Conservation (phyloP, 345 rosid species). For the Melastoma malabathricum region DNA sequence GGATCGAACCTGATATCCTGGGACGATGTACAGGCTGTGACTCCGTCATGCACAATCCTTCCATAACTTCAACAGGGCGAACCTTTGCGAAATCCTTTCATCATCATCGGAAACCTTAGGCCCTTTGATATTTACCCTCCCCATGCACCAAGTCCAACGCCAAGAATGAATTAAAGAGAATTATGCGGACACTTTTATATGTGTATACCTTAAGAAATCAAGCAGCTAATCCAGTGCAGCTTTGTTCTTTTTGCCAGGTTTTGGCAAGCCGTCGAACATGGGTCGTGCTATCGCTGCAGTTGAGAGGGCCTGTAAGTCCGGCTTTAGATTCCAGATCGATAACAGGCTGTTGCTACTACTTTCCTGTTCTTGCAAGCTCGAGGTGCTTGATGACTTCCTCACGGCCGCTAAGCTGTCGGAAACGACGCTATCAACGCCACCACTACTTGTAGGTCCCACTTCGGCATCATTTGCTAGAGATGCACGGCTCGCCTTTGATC, state of each 20-base stretch:
- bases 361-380: conserved; percentile 53
- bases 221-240: conserved; percentile 58
- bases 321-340: conserved; percentile 40
- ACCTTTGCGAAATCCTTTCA: too few species aligned
- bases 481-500: conserved; percentile 40
- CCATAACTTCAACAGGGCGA: too few species aligned
- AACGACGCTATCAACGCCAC: conserved; percentile 13
- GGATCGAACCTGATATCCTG: too few species aligned
- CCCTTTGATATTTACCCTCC: too few species aligned
- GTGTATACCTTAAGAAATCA: not conserved
- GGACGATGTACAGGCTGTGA: too few species aligned
- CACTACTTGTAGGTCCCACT: not conserved
- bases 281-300: conserved; percentile 41
- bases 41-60: too few species aligned
- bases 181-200: not conserved
- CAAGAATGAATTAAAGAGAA: not conserved
- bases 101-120: too few species aligned
- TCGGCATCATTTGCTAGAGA: conserved; percentile 22
- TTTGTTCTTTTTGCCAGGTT: conserved; percentile 55
- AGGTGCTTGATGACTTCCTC: conserved; percentile 70
- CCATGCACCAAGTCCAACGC: too few species aligned
- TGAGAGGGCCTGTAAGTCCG: conserved; percentile 48
- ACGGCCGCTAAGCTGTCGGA: conserved; percentile 26
- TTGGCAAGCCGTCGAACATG: conserved; percentile 68
- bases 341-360: conserved; percentile 16